phyloP scores from a whole-genome alignment of 192 early-diverging fungal genomes.

The Backusella psychrophila region DNA sequence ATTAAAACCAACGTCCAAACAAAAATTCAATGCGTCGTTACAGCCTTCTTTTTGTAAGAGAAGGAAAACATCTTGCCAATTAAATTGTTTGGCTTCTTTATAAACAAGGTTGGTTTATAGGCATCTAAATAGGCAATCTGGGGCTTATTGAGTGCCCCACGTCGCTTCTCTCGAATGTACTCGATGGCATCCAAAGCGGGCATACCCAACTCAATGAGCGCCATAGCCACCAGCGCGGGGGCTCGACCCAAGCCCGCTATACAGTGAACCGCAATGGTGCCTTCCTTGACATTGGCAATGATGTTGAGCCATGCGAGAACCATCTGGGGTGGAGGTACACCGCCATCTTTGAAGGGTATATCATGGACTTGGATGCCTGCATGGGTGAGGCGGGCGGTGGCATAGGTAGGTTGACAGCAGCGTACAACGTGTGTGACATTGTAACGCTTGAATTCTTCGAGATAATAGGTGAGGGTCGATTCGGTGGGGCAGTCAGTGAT shows the following conservation, averaged over 20 bases:
- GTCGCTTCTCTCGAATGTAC: constrained; percentile 69
- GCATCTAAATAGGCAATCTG: constrained; percentile 63
- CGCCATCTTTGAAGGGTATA: constrained; percentile 88
- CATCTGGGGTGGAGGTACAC: constrained; percentile 37
- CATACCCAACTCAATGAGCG: constrained; percentile 77
- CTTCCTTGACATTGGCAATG: constrained; percentile 30
- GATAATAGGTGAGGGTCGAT: constrained; percentile 71
- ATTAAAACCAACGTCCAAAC: neutral
- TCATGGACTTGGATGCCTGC: constrained; percentile 78
- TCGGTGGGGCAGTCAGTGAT: constrained; percentile 93
- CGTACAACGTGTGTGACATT: constrained; percentile 89
- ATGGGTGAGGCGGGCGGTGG: constrained; percentile 49
- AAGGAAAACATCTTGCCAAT: neutral
- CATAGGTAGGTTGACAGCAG: constrained; percentile 89
- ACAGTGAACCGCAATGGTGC: constrained; percentile 87
- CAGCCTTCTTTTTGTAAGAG: neutral
- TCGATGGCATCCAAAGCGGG: constrained; percentile 72
- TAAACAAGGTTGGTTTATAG: constrained; percentile 30
- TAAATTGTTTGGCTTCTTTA: neutral
- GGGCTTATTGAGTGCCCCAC: constrained; percentile 77
- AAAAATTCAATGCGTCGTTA: neutral
- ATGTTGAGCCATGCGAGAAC: constrained; percentile 55
- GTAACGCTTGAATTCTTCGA: constrained; percentile 71
- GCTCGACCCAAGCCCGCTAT: constrained; percentile 95
- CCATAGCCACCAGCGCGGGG: constrained; percentile 84